A percentile compares a stretch with the other conserved stretches of the same genome.
phyloP scores from a whole-genome alignment of 75 land plant species.

The Picea sitchensis region DNA sequence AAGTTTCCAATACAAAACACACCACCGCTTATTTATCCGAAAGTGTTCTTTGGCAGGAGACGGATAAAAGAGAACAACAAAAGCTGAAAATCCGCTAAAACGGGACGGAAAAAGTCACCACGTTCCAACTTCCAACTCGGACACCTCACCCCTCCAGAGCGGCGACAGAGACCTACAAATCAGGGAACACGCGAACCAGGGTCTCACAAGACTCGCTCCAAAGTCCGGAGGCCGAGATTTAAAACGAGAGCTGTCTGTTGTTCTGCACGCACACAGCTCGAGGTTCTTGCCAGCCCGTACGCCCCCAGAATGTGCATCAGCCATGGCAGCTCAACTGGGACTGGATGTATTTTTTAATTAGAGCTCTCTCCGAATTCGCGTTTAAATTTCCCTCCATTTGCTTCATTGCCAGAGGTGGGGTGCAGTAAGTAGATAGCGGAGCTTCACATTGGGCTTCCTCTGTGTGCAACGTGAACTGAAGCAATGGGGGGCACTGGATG shows the following conservation, averaged over 20 bases:
- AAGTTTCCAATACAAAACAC: no score
- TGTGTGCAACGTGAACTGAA: neutral
- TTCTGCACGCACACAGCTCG: neutral
- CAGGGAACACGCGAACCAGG: neutral
- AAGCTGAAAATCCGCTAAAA: no score
- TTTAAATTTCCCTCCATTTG: conserved; percentile 6
- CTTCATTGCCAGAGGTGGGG: no score
- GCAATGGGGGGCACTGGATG: neutral
- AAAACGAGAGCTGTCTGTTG: neutral
- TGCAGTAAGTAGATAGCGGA: neutral
- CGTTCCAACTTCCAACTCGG: no score
- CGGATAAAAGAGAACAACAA: no score
- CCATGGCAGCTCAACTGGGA: neutral
- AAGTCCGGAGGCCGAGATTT: neutral
- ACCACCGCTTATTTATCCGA: no score
- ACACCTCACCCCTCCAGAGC: neutral
- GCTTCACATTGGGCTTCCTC: neutral
- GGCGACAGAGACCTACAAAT: conserved; percentile 6
- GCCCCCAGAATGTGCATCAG: neutral
- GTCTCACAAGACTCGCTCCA: neutral
- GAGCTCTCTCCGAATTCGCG: neutral
- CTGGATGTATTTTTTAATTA: neutral
- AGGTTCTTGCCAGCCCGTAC: neutral
- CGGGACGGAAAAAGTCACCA: no score
- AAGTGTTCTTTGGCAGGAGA: no score